These are phyloP conservation scores for Kwoniella dejecticola DNA, from an alignment of 768 basidiomycete genomes.

Conservation along the genomic window DNA sequence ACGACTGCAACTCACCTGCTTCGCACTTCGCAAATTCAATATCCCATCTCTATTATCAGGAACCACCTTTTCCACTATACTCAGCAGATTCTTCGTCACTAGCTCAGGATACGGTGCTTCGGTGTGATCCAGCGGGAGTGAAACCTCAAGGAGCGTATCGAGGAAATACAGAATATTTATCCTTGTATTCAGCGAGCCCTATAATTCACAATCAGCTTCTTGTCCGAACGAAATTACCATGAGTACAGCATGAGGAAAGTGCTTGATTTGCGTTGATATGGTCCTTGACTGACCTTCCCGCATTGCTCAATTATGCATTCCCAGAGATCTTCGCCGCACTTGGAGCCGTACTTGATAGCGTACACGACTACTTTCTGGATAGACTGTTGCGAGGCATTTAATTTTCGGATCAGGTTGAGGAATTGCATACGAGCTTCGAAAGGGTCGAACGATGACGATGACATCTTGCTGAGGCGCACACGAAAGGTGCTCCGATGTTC, in stretches of 20 bases:
- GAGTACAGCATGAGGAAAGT: neutral
- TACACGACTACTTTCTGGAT: slow-evolving; percentile 85
- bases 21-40: slow-evolving; percentile 81
- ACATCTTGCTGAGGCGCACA: no score
- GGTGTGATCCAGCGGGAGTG: slow-evolving; percentile 47
- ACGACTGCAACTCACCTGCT: slow-evolving; percentile 68
- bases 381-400: slow-evolving; percentile 81
- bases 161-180: slow-evolving; percentile 92
- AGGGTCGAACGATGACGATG: slow-evolving; percentile 51
- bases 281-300: slow-evolving; percentile 69
- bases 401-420: slow-evolving; percentile 63
- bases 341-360: slow-evolving; percentile 78
- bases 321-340: slow-evolving; percentile 90
- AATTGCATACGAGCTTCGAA: slow-evolving; percentile 67
- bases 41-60: slow-evolving; percentile 84
- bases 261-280: no score
- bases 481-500: no score
- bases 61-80: slow-evolving; percentile 81
- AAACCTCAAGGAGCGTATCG: slow-evolving; percentile 65
- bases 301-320: slow-evolving; percentile 89
- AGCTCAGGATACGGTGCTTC: slow-evolving; percentile 70
- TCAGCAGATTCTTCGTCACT: slow-evolving; percentile 72
- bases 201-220: neutral
- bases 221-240: neutral
- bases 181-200: slow-evolving; percentile 85